Conservation (phyloP, 495 filamentous ascomycete species). For the Lophiostoma macrostomum region DNA sequence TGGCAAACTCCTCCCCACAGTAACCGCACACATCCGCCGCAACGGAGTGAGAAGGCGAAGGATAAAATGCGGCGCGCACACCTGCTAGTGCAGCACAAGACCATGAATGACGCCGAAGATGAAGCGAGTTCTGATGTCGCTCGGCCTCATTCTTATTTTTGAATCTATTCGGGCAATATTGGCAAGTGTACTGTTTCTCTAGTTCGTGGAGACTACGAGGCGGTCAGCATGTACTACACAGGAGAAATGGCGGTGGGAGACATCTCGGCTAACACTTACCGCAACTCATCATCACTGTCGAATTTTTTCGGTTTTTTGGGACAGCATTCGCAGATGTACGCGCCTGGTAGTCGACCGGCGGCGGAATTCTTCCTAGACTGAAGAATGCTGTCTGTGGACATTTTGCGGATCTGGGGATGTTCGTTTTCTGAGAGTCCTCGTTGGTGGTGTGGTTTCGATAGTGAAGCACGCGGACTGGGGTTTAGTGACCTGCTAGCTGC, state of each 20-base stretch:
- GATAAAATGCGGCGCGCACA: slow-evolving; percentile 78
- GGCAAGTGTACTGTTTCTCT: slow-evolving; percentile 94
- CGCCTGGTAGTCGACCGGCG: slow-evolving; percentile 40
- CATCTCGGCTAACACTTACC: slow-evolving; percentile 54
- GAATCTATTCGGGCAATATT: slow-evolving; percentile 90
- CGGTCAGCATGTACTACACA: slow-evolving; percentile 12
- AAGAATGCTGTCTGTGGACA: slow-evolving; percentile 42
- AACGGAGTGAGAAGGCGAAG: slow-evolving; percentile 58
- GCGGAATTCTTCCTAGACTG: slow-evolving; percentile 38
- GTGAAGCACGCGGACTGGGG: slow-evolving; percentile 51
- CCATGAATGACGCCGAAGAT: slow-evolving; percentile 95
- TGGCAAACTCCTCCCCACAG: slow-evolving; percentile 89
- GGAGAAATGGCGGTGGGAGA: slow-evolving; percentile 16
- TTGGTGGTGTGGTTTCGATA: slow-evolving; percentile 39
- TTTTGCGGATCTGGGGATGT: slow-evolving; percentile 41
- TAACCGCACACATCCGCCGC: slow-evolving; percentile 85
- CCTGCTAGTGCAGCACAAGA: slow-evolving; percentile 83
- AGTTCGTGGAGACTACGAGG: slow-evolving; percentile 67
- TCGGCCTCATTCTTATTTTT: slow-evolving; percentile 99
- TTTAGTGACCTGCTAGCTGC: slow-evolving; percentile 56
- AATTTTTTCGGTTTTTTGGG: slow-evolving; percentile 99
- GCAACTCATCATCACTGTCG: slow-evolving; percentile 77
- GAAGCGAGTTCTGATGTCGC: slow-evolving; percentile 93
- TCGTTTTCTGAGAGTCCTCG: slow-evolving; percentile 39
- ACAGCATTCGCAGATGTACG: slow-evolving; percentile 92